Base-by-base conservation (phyloP, 441 rosid genomes). In the Hura crepitans region DNA sequence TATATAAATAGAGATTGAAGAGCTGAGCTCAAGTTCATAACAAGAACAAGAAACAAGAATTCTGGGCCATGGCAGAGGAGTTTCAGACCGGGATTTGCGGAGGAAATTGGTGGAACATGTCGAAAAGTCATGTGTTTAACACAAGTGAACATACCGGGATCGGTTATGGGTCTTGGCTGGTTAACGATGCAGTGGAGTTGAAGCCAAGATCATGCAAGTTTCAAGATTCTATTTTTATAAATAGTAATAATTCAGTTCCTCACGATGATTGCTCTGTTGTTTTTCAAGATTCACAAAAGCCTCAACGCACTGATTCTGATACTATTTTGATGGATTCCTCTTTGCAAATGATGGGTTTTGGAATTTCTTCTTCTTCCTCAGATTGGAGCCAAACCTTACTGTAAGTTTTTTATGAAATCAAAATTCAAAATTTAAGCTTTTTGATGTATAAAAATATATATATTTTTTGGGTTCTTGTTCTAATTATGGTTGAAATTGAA, bases 51-150 rank as follows among this genome's bases (percentile, higher is more conserved):
- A n/a, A n/a, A n/a, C n/a, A n/a, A n/a, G 9, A 10, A 42, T 23
- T 7, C 22, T 66, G 39, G 43, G 72, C 49, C 61, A 92, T 89
- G 97, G 89, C 85, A 9, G 96, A 87, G 76, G 92, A 93, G 51
- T 90, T 89, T 80, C 88, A 82, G 62, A 77, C 81, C 17, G 85
- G 85, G 61, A 76, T 87, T 74, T 86, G 83, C 60, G 85, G 85
- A 53, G 88, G 81, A 12, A 83, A 81, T 70, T 90, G 97, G 97
- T 85, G 96, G 98, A 71, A 84, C 68, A 64, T 85, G 15, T 46
- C 85, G 25, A 83, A 78, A 68, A 72, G 62, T 75, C 39, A 46
- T 18, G 42, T 67, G 64, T 82, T 85, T 77, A 85, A 75, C 10
- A 17, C 75, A 47, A 11, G 61, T 59, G 81, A 54, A 6, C n/a